Base-by-base conservation (phyloP, 345 rosid species). In the Citrus inodora region DNA sequence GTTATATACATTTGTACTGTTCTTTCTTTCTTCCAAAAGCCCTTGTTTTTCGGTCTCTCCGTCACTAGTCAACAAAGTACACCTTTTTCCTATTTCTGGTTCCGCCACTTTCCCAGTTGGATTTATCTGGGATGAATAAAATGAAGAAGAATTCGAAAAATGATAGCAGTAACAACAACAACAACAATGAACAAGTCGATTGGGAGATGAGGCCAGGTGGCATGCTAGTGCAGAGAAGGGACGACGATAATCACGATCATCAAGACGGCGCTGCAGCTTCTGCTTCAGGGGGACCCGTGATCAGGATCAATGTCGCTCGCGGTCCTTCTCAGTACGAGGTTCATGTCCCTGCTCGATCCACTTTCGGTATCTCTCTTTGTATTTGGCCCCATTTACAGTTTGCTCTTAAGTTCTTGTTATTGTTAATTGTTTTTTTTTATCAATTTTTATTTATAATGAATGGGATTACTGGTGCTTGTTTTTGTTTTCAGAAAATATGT, bases 221-320 rank as follows among this genome's bases (percentile, higher is more conserved):
- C 62, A 87, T 85, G 89, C 87, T 83, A 1, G 89, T 88, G 53
- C 94, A 89, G 81, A 85, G 80, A 67, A 83, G 93, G 81, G 90
- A 88, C 82, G 82, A 79, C 28, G 77, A 76, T 59, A 35, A 72
- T 22, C 37, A 80, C 30, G 83, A 78, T 17, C 73, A 56, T 78
- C 82, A 71, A 4, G 82, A 76, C 64, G 80, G 71, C 71, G 79
- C 79, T 66, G 68, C 80, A 67, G 60, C 82, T 64, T 51, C 78
- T 71, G 60, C 80, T 64, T 33, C 78, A 16, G 62, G 73, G 40
- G 85, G 73, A n/a, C 83, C 89, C 13, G 64, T 72, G 69, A 82
- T 90, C 71, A 87, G 79, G 62, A 81, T 93, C 74, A 78, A 62
- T 60, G 87, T 82, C 65, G 81, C 92, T 24, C 88, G 83, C 67